Evolutionary conservation across 1,284 basidiomycete genomes (phyloP).

Genomic region (Tilletia horrida): DNA sequence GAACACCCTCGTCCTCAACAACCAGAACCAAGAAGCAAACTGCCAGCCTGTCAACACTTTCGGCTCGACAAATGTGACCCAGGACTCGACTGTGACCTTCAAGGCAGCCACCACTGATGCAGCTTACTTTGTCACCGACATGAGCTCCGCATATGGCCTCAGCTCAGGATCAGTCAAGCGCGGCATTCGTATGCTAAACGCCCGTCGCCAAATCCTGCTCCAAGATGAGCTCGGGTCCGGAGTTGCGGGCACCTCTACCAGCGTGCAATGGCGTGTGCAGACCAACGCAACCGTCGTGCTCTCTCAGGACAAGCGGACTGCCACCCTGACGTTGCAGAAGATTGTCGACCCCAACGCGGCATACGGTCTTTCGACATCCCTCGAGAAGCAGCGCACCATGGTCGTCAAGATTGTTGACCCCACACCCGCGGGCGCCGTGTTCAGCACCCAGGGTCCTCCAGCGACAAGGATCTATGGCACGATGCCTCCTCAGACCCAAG

Average conservation of each 20-base stretch:
- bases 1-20: slow-evolving; percentile 81
- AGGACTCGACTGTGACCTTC: slow-evolving; percentile 69
- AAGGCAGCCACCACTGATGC: slow-evolving; percentile 68
- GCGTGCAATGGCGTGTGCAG: slow-evolving; percentile 87
- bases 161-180: slow-evolving; percentile 67
- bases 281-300: slow-evolving; percentile 70
- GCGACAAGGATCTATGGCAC: slow-evolving; percentile 65
- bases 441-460: slow-evolving; percentile 52
- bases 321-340: slow-evolving; percentile 66
- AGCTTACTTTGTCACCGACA: slow-evolving; percentile 77
- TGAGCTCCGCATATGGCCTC: slow-evolving; percentile 74
- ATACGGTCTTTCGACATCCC: slow-evolving; percentile 51
- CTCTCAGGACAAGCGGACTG: slow-evolving; percentile 58
- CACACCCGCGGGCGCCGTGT: slow-evolving; percentile 10
- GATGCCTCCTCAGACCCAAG: slow-evolving; percentile 65
- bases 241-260: slow-evolving; percentile 25
- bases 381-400: slow-evolving; percentile 55
- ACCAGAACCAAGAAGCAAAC: slow-evolving; percentile 74
- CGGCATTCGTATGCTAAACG: slow-evolving; percentile 82
- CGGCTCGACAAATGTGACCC: slow-evolving; percentile 65
- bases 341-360: slow-evolving; percentile 61
- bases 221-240: slow-evolving; percentile 56
- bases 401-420: slow-evolving; percentile 61
- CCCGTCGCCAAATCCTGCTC: slow-evolving; percentile 77
- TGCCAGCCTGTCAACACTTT: slow-evolving; percentile 65